A percentile compares a stretch with the other conserved stretches of the same genome.
Evolutionary conservation across 2,329 filamentous ascomycete genomes (phyloP).

Genomic region (Pseudocercospora cruenta): DNA sequence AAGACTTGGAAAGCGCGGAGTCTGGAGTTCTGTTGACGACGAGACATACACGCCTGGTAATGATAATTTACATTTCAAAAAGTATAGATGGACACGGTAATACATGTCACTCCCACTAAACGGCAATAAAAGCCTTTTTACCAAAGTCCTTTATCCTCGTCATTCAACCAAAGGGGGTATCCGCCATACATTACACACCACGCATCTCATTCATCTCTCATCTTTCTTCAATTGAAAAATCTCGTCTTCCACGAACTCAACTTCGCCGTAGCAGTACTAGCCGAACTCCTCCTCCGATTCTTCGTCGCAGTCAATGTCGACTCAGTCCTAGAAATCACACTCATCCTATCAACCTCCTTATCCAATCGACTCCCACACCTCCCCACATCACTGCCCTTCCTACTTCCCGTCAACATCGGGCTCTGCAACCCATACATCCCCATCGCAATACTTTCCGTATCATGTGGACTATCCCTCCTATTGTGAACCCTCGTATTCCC

Average conservation of each 20-base stretch:
- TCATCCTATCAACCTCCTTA: constrained; percentile 5
- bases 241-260: constrained; percentile 25
- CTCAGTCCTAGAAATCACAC: constrained; percentile 14
- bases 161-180: not conserved
- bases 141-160: not conserved
- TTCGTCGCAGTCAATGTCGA: constrained; percentile 6
- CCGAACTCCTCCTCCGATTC: constrained; percentile 17
- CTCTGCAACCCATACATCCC: constrained; percentile 16
- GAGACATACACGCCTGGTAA: not conserved
- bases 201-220: not conserved
- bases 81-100: not conserved
- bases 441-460: constrained; percentile 24
- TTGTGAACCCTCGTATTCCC: constrained; percentile 11
- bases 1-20: not conserved
- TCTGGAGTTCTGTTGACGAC: not conserved
- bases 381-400: constrained; percentile 18
- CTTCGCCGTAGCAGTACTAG: constrained; percentile 24
- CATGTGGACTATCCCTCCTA: constrained; percentile 14
- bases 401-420: too few relatives aligned
- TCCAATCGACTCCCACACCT: constrained; percentile 17
- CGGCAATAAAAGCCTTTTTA: not conserved
- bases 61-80: not conserved
- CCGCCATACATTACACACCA: not conserved
- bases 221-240: constrained; percentile 21
- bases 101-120: not conserved